A percentile compares a stretch with the other conserved stretches of the same genome.
These are phyloP conservation scores for Pleoardoris graminearum DNA, from an alignment of 2,329 filamentous ascomycete species.

Conservation along the genomic window DNA sequence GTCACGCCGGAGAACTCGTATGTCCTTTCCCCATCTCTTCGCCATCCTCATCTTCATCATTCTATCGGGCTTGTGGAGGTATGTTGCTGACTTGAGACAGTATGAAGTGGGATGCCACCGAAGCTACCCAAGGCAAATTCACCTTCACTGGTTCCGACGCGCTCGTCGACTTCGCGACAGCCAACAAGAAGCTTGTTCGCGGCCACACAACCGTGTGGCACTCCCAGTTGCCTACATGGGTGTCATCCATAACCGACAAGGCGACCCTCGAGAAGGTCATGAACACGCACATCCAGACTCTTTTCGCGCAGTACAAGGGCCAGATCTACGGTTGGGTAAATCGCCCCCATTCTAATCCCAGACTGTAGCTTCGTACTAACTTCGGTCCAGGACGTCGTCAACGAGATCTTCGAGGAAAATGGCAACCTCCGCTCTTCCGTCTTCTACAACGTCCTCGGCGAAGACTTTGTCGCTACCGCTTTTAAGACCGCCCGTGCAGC, in stretches of 20 bases:
- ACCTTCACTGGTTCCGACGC: slow-evolving; percentile 61
- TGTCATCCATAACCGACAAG: slow-evolving; percentile 59
- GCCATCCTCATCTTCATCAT: background rate
- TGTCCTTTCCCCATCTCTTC: background rate
- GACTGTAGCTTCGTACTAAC: background rate
- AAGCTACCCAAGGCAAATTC: slow-evolving; percentile 56
- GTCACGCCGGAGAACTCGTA: slow-evolving; percentile 66
- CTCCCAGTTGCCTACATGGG: slow-evolving; percentile 57
- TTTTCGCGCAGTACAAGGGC: slow-evolving; percentile 64
- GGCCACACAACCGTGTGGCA: slow-evolving; percentile 71
- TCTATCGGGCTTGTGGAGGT: no score
- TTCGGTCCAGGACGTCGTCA: slow-evolving; percentile 58
- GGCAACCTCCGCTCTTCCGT: slow-evolving; percentile 63
- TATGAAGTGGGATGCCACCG: slow-evolving; percentile 68
- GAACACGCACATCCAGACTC: slow-evolving; percentile 61
- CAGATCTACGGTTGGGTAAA: slow-evolving; percentile 62
- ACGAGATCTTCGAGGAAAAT: slow-evolving; percentile 65
- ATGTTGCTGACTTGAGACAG: slow-evolving; percentile 30
- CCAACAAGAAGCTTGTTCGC: slow-evolving; percentile 61
- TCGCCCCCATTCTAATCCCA: background rate
- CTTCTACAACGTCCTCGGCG: slow-evolving; percentile 69
- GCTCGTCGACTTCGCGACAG: slow-evolving; percentile 62
- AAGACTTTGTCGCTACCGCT: slow-evolving; percentile 70
- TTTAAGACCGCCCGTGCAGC: slow-evolving; percentile 69
- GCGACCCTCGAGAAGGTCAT: slow-evolving; percentile 59